Evolutionary conservation across 345 rosid genomes (phyloP).

Genomic region (Moricandia arvensis): DNA sequence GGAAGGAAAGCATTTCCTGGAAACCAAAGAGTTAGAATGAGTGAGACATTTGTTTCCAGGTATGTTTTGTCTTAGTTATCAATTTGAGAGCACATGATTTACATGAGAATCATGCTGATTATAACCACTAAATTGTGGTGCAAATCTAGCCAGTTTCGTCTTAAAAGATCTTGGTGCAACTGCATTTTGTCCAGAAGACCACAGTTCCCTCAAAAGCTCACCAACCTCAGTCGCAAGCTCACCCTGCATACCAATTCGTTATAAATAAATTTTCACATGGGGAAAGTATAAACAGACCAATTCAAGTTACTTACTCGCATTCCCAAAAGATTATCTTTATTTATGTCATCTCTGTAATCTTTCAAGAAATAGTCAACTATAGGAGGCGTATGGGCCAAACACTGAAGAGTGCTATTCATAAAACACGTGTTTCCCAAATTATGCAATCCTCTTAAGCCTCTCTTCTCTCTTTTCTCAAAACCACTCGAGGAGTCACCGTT

Average conservation of each 20-base stretch:
- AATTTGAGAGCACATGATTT: slow-evolving; percentile 27
- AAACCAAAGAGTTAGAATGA: not conserved
- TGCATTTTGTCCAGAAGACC: slow-evolving; percentile 68
- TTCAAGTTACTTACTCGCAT: slow-evolving; percentile 65
- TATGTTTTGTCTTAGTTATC: not conserved
- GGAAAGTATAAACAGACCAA: slow-evolving; percentile 2
- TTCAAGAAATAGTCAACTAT: slow-evolving; percentile 80
- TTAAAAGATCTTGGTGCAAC: slow-evolving; percentile 78
- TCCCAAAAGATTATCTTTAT: slow-evolving; percentile 79
- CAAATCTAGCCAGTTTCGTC: slow-evolving; percentile 79
- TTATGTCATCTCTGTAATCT: slow-evolving; percentile 78
- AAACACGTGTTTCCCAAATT: slow-evolving; percentile 97
- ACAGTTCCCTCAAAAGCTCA: slow-evolving; percentile 72
- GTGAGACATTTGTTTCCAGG: not conserved
- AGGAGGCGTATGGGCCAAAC: slow-evolving; percentile 84
- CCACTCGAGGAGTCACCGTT: slow-evolving; percentile 40
- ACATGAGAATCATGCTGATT: slow-evolving; percentile 99
- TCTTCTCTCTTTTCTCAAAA: slow-evolving; percentile 52
- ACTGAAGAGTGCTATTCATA: slow-evolving; percentile 92
- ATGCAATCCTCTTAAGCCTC: slow-evolving; percentile 88
- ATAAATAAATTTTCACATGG: slow-evolving; percentile 1
- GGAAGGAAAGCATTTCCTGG: slow-evolving; percentile 89
- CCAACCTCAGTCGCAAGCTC: slow-evolving; percentile 92
- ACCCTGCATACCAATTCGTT: slow-evolving; percentile 57
- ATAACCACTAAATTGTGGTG: slow-evolving; percentile 96